Base-by-base conservation (phyloP, 2,329 filamentous ascomycete genomes). In the Penicillium sp. region DNA sequence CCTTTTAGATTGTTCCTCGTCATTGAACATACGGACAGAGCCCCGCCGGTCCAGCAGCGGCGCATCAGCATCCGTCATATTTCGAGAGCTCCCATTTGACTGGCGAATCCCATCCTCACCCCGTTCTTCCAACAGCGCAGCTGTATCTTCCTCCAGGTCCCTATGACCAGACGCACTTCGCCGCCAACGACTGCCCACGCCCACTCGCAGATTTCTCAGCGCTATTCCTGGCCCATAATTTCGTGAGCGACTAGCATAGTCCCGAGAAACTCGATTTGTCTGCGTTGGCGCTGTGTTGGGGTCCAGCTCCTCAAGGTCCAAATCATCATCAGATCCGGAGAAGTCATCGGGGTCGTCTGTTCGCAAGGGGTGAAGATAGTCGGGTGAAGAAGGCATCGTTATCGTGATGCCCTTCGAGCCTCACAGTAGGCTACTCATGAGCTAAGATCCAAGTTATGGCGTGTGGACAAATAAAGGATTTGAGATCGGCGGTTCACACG, bases 51-150 rank as follows among this genome's bases (percentile, higher is more conserved):
- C 66, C 21, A 96, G 79, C 31, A 96, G 80, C n/a, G 90, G 90
- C 35, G 85, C 86, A 75, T 93, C 87, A 62, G 93, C 91, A 48
- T 86, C 85, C 22, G 80, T 83, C 61, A 79, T 79, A 45, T 68
- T 65, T 16, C 80, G 80, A 26, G 76, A 79, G 68, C 84, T 87
- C 21, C 80, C 83, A 60, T 85, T 85, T 1, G 86, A 87, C 66
- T 84, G 82, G 60, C 84, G 80, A 57, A 80, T 78, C 52, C 77
- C 78, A 21, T 80, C 77, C 5, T 78, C 80, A 44, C 86, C 83
- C 14, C 82, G 80, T 48, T 89, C 85, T 51, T 86, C 85, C 53
- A 93, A 77, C 53, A 95, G 78, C 5, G 83, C 85, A 63, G 86
- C 80, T 39, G 85, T 77, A 70, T 93, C 90, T 37, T 91, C 86